These are phyloP conservation scores for Trichophyton simii DNA, from an alignment of 2,329 filamentous ascomycete species.

Conservation along the genomic window DNA sequence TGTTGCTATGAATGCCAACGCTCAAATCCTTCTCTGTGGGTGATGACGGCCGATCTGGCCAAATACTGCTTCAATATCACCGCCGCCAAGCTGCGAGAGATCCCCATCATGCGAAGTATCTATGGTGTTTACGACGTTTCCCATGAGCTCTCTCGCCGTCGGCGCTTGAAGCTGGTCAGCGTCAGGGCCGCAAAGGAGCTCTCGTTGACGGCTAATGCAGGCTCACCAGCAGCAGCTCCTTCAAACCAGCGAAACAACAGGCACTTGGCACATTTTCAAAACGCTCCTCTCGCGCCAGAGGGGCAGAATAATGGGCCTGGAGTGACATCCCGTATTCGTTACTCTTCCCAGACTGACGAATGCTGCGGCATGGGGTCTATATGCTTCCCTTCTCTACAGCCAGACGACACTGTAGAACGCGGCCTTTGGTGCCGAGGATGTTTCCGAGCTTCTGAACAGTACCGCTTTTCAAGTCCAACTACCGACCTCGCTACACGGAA, in stretches of 20 bases:
- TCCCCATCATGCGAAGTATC: constrained; percentile 2
- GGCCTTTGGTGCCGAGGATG: not conserved
- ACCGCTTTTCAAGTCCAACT: not conserved
- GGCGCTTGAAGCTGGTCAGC: not conserved
- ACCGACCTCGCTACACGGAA: not conserved
- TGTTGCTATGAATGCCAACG: constrained; percentile 22
- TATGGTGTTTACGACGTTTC: not conserved
- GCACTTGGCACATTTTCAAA: not conserved
- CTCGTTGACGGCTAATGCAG: not conserved
- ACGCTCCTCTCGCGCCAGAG: not conserved
- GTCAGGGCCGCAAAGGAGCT: not conserved
- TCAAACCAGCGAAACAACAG: not conserved
- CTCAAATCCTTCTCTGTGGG: not conserved
- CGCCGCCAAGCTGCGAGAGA: not conserved
- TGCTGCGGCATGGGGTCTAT: not conserved
- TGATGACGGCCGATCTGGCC: not conserved
- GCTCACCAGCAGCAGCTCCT: no score
- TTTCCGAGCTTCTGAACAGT: not conserved
- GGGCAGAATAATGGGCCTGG: not conserved
- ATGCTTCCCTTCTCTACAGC: not conserved
- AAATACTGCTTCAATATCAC: not conserved
- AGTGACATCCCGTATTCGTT: not conserved
- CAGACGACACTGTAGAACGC: not conserved
- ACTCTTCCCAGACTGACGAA: not conserved
- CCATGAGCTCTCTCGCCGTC: not conserved